phyloP scores from a whole-genome alignment of 2,329 filamentous ascomycete genomes.

The Epichloe scottii region DNA sequence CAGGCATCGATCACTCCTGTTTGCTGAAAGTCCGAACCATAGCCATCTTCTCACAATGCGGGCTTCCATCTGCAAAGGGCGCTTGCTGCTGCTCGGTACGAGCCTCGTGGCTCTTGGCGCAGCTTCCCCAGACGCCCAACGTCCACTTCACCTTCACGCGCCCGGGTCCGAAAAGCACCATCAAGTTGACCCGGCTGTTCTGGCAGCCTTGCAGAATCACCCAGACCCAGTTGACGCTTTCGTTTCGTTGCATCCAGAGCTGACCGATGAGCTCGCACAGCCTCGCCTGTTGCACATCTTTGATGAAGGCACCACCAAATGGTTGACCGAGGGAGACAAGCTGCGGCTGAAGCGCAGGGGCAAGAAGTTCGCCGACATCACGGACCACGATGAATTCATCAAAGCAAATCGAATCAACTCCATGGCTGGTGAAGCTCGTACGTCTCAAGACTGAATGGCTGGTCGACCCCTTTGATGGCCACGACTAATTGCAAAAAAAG shows the following conservation, averaged over 20 bases:
- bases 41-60: not conserved
- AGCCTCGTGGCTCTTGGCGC: not conserved
- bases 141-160: not conserved
- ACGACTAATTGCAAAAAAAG: conserved; percentile 9
- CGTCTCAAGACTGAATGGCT: not conserved
- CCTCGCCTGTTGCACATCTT: conserved; percentile 50
- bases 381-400: conserved; percentile 43
- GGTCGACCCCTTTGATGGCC: not conserved
- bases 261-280: conserved; percentile 20
- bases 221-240: conserved; percentile 19
- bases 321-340: conserved; percentile 64
- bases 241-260: conserved; percentile 15
- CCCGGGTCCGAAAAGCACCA: not conserved
- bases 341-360: conserved; percentile 53
- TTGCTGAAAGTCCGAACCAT: not conserved
- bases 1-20: too few species aligned
- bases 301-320: conserved; percentile 46
- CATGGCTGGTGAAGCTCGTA: conserved; percentile 10
- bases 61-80: not conserved
- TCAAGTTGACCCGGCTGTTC: conserved; percentile 13
- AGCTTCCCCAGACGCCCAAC: not conserved
- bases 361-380: conserved; percentile 63
- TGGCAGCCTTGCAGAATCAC: conserved; percentile 13
- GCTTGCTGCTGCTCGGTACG: not conserved
- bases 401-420: conserved; percentile 9